Evolutionary conservation across 1,284 basidiomycete genomes (phyloP).

Genomic region (Anthracocystis panici-leucophaei): DNA sequence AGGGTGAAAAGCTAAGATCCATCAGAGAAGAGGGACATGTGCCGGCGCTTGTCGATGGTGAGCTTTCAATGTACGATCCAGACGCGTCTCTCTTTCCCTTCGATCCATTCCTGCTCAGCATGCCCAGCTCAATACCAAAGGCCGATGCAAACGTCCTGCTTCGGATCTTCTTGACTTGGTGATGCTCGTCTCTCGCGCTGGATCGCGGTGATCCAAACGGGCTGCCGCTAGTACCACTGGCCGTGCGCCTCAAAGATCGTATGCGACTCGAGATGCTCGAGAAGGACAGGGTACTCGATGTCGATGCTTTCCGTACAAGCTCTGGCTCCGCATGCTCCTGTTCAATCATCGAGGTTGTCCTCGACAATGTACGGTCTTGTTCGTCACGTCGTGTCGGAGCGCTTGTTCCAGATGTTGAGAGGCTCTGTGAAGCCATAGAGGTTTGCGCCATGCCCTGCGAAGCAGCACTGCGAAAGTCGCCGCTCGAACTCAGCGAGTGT

Average conservation of each 20-base stretch:
- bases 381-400: not conserved
- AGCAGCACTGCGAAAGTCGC: constrained; percentile 10
- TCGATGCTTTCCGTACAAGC: constrained; percentile 14
- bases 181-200: not conserved
- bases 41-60: constrained; percentile 26
- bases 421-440: not conserved
- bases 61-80: constrained; percentile 19
- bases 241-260: constrained; percentile 12
- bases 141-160: constrained; percentile 42
- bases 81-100: not conserved
- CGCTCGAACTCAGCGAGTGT: constrained; percentile 17
- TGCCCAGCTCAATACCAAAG: constrained; percentile 36
- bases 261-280: constrained; percentile 25
- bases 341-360: not conserved
- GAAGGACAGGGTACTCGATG: constrained; percentile 25
- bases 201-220: constrained; percentile 8
- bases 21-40: constrained; percentile 20
- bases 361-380: not conserved
- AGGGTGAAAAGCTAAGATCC: constrained; percentile 28
- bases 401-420: not conserved
- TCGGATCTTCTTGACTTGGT: constrained; percentile 24
- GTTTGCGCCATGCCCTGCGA: not conserved
- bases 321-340: not conserved
- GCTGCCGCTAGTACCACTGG: not conserved
- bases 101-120: constrained; percentile 14